These are phyloP conservation scores for Torulaspora microellipsoides DNA, from an alignment of 805 yeast species.

Conservation along the genomic window DNA sequence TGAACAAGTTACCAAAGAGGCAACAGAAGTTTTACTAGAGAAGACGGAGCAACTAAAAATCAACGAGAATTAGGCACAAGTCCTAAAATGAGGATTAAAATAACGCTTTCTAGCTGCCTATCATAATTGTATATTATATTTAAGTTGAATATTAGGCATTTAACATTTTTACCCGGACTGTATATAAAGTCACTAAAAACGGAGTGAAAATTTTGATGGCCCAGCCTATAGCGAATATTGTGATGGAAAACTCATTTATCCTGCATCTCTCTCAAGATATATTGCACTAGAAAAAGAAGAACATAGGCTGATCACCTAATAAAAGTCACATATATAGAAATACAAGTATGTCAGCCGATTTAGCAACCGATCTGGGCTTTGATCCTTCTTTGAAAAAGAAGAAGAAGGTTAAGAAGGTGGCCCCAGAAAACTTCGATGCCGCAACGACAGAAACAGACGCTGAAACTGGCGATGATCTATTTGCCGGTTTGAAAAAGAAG, in stretches of 20 bases:
- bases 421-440: constrained; percentile 38
- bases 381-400: constrained; percentile 75
- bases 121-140: constrained; percentile 3
- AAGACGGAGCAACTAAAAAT: constrained; percentile 9
- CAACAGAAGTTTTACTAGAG: constrained; percentile 37
- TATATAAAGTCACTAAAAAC: not conserved
- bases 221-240: no score
- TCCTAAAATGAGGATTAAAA: not conserved
- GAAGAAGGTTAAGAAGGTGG: constrained; percentile 61
- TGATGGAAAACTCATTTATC: no score
- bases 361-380: constrained; percentile 49
- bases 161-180: constrained; percentile 7
- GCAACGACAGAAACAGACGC: constrained; percentile 35
- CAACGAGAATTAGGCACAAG: not conserved
- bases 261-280: no score
- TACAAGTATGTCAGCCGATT: constrained; percentile 27
- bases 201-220: constrained; percentile 11
- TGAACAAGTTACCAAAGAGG: constrained; percentile 46
- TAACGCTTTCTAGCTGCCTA: not conserved
- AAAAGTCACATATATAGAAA: no score
- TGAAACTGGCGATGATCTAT: constrained; percentile 50
- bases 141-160: not conserved
- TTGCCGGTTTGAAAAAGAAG: constrained; percentile 80
- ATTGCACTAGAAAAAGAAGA: no score
- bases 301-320: no score